phyloP scores from a whole-genome alignment of 139 green algal species.

The Eudorina sp. region DNA sequence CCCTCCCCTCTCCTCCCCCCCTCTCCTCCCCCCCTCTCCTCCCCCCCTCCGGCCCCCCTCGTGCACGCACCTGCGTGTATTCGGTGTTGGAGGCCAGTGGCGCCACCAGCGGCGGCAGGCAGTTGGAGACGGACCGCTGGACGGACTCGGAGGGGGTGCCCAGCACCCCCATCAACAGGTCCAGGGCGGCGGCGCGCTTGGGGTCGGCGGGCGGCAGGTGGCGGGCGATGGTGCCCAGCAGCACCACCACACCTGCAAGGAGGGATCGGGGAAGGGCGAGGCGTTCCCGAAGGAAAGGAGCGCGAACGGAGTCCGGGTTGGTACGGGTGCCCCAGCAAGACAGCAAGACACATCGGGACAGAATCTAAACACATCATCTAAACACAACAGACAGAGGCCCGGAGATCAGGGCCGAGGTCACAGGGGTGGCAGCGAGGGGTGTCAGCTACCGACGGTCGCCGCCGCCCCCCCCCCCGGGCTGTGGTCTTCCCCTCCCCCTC shows the following conservation, averaged over 20 bases:
- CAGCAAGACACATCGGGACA: no score
- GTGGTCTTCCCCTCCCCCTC: not conserved
- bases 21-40: not conserved
- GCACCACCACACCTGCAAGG: conserved; percentile 84
- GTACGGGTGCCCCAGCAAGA: no score
- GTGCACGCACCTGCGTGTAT: conserved; percentile 50
- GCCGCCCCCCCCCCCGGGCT: not conserved
- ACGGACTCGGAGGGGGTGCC: conserved; percentile 92
- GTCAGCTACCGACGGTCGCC: not conserved
- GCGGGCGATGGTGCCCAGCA: conserved; percentile 92
- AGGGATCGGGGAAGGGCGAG: not conserved
- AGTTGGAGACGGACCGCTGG: conserved; percentile 88
- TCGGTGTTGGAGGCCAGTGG: conserved; percentile 49
- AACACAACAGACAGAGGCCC: no score
- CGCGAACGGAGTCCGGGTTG: no score
- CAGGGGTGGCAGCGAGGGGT: no score
- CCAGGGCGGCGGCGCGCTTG: conserved; percentile 71
- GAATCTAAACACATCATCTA: no score
- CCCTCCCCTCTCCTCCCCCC: not conserved
- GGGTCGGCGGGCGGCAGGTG: conserved; percentile 81
- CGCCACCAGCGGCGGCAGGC: conserved; percentile 91
- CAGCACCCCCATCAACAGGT: conserved; percentile 83
- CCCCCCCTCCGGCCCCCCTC: no score
- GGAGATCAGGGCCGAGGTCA: no score
- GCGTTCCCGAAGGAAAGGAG: not conserved